Percentiles rank a stretch among this genome's conserved stretches.
Evolutionary conservation across 192 early-diverging fungal genomes (phyloP).

Genomic region (Backusella luteola): DNA sequence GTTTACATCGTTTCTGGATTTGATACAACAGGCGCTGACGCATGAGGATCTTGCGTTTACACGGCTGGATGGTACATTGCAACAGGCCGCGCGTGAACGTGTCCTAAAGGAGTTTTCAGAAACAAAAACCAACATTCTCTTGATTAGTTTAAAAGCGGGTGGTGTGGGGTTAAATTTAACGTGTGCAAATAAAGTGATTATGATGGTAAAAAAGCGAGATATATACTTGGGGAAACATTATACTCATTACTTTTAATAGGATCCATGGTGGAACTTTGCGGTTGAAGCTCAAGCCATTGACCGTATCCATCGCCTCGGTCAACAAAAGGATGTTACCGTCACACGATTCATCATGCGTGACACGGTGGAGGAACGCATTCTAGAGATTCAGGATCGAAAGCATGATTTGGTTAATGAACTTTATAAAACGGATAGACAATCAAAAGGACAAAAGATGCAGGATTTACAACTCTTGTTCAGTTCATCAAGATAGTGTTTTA

Average conservation of each 20-base stretch:
- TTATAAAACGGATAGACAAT: slow-evolving; percentile 45
- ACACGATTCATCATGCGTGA: slow-evolving; percentile 35
- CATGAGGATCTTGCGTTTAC: slow-evolving; percentile 58
- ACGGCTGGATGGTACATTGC: slow-evolving; percentile 81
- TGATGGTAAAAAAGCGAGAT: slow-evolving; percentile 51
- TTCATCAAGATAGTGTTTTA: background rate
- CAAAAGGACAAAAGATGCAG: slow-evolving; percentile 40
- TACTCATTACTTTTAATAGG: slow-evolving; percentile 28
- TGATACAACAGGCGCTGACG: slow-evolving; percentile 59
- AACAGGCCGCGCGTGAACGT: slow-evolving; percentile 51
- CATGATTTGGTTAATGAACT: slow-evolving; percentile 47
- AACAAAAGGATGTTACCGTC: slow-evolving; percentile 46
- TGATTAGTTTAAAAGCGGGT: slow-evolving; percentile 73
- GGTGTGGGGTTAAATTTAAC: slow-evolving; percentile 80
- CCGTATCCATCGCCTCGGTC: slow-evolving; percentile 82
- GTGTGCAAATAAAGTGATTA: slow-evolving; percentile 62
- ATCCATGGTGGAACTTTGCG: slow-evolving; percentile 79
- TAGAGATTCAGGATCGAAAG: slow-evolving; percentile 54
- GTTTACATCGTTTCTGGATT: slow-evolving; percentile 82
- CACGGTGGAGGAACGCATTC: slow-evolving; percentile 54
- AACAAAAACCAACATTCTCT: slow-evolving; percentile 41
- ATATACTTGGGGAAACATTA: no score
- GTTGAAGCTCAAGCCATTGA: slow-evolving; percentile 82
- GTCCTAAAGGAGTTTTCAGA: slow-evolving; percentile 55
- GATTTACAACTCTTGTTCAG: slow-evolving; percentile 51